These are phyloP conservation scores for Trichoderma lentiforme DNA, from an alignment of 2,329 filamentous ascomycete genomes.

Conservation along the genomic window DNA sequence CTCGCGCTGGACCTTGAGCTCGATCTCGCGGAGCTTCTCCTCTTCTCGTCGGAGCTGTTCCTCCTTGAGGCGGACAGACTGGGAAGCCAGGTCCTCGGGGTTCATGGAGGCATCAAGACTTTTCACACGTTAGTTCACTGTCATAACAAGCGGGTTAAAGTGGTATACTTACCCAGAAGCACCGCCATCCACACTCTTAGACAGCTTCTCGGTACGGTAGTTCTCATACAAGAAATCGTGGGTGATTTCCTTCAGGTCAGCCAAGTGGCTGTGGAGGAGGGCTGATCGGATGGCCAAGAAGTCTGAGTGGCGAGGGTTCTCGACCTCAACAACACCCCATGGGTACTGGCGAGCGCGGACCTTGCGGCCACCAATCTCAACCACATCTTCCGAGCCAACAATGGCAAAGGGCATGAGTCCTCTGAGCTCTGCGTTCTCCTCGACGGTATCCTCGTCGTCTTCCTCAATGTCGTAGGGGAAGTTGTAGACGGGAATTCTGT, in stretches of 20 bases:
- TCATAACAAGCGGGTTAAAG: not conserved
- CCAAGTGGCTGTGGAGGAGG: conserved; percentile 94
- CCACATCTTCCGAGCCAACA: conserved; percentile 91
- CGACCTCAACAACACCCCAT: conserved; percentile 98
- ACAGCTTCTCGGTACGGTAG: conserved; percentile 99
- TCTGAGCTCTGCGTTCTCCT: conserved; percentile 96
- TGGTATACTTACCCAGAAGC: conserved; percentile 70
- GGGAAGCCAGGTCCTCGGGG: conserved; percentile 92
- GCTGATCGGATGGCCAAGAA: conserved; percentile 97
- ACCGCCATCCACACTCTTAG: conserved; percentile 96
- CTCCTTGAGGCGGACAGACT: conserved; percentile 98
- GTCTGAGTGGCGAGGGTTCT: conserved; percentile 98
- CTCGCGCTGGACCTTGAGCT: conserved; percentile 98
- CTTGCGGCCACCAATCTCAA: conserved; percentile 89
- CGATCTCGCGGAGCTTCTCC: conserved; percentile 99
- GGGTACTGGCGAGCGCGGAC: conserved; percentile 96
- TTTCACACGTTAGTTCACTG: conserved; percentile 26
- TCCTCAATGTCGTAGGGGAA: conserved; percentile 99
- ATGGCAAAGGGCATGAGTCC: conserved; percentile 99
- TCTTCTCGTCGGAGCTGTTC: conserved; percentile 98
- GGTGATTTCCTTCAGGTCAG: conserved; percentile 98
- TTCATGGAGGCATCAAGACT: conserved; percentile 81
- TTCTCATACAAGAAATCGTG: conserved; percentile 99
- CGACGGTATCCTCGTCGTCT: conserved; percentile 97
- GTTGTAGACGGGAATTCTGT: conserved; percentile 99